Percentiles rank a stretch among this genome's conserved stretches.
These are phyloP conservation scores for Clitocybe nebularis DNA, from an alignment of 1,284 basidiomycete genomes.

Conservation along the genomic window DNA sequence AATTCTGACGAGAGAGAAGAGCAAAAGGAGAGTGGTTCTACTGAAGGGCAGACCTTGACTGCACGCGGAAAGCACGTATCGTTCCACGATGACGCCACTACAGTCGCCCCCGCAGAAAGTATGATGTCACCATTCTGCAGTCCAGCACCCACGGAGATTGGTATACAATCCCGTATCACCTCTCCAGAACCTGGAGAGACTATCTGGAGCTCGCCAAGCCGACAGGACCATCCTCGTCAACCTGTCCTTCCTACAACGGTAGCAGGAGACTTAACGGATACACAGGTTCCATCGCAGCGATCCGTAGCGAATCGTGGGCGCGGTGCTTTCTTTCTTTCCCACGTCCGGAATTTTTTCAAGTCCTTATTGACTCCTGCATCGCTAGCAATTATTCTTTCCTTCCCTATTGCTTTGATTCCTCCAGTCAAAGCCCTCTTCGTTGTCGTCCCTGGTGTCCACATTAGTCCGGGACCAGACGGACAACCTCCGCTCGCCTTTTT, in stretches of 20 bases:
- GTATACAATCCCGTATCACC: not conserved
- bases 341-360: conserved; percentile 27
- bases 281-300: not conserved
- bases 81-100: conserved; percentile 23
- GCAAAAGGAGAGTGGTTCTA: not conserved
- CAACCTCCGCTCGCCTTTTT: conserved; percentile 70
- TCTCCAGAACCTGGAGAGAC: conserved; percentile 10
- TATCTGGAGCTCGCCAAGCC: not conserved
- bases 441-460: conserved; percentile 40
- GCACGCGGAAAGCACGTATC: conserved; percentile 23
- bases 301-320: not conserved
- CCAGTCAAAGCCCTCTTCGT: conserved; percentile 73
- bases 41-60: not conserved
- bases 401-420: conserved; percentile 63
- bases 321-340: conserved; percentile 6
- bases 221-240: not conserved
- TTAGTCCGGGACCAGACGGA: conserved; percentile 69
- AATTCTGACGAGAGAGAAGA: conserved; percentile 2
- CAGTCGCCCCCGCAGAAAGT: conserved; percentile 22
- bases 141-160: conserved; percentile 22
- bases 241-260: not conserved
- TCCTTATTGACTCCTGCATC: conserved; percentile 54
- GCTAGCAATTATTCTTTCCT: conserved; percentile 59
- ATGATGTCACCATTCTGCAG: conserved; percentile 20
- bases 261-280: not conserved